A percentile compares a stretch with the other conserved stretches of the same genome.
These are phyloP conservation scores for Phytophthora constricta DNA, from an alignment of 352 stramenopile genomes.

Conservation along the genomic window DNA sequence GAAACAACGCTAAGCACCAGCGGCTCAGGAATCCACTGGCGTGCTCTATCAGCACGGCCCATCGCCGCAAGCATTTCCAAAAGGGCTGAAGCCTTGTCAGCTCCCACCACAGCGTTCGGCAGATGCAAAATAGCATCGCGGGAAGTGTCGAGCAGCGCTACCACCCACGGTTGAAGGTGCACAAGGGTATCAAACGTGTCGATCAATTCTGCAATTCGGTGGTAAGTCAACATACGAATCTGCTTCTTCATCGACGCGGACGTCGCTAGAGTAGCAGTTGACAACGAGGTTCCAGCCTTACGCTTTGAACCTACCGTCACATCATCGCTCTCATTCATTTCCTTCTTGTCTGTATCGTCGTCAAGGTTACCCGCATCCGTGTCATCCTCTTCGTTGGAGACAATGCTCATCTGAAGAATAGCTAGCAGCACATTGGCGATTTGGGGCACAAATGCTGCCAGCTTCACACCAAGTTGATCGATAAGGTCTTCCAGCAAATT, in stretches of 20 bases:
- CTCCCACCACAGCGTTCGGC: slow-evolving; percentile 73
- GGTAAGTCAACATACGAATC: slow-evolving; percentile 81
- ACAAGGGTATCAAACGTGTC: slow-evolving; percentile 82
- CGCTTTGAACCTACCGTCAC: slow-evolving; percentile 31
- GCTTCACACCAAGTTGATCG: slow-evolving; percentile 84
- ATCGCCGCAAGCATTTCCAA: slow-evolving; percentile 78
- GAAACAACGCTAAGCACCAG: slow-evolving; percentile 64
- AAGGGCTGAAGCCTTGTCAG: slow-evolving; percentile 76
- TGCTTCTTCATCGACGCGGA: slow-evolving; percentile 76
- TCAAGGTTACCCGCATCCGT: slow-evolving; percentile 30
- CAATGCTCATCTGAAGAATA: slow-evolving; percentile 67
- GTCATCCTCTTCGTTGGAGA: slow-evolving; percentile 29
- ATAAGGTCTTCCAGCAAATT: slow-evolving; percentile 91
- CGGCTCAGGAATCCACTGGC: slow-evolving; percentile 43
- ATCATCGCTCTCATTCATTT: slow-evolving; percentile 15
- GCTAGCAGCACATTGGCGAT: slow-evolving; percentile 81
- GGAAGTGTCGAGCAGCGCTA: slow-evolving; percentile 49
- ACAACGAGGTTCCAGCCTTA: slow-evolving; percentile 19
- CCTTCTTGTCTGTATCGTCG: no score
- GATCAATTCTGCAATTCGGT: slow-evolving; percentile 74
- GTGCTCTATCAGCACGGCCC: slow-evolving; percentile 48
- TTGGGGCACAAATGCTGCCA: slow-evolving; percentile 79
- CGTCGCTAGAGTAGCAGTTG: slow-evolving; percentile 17
- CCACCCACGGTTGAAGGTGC: slow-evolving; percentile 68
- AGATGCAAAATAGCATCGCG: slow-evolving; percentile 72